Evolutionary conservation across 2,329 filamentous ascomycete species (phyloP), one percentile per base, ranked within the genome.

Genomic region (Pyrenophora teres): DNA sequence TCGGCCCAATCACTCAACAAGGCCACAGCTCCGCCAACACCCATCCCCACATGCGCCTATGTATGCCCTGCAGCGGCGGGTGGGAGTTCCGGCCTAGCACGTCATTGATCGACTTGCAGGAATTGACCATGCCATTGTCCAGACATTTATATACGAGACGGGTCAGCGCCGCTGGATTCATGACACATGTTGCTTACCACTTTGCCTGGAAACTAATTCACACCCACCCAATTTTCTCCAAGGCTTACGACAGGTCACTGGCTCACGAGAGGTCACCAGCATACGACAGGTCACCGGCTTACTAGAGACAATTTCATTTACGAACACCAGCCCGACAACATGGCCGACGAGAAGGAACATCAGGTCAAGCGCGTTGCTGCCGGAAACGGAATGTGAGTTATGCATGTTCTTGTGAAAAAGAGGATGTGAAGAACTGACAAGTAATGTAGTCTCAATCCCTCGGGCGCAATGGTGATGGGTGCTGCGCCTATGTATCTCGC

Each of bases 331-430:
- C 19, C 37, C 5, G 35, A 49, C 7, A 43, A 35, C 6, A 64
- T 64, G 61, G 44, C 57, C 27, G 61, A 64, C 44, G 59, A 61
- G 8, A 64, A 63, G 49, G 59, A 63, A 42, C 39, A 46, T 48
- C 55, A 63, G 36, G 57, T 49, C 6, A 57, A 57, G 40, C 48
- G 50, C 10, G 56, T 43, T 4, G 57, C 57, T n/a, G 48, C 50
- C 15, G 42, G 57, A 12, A 60, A 60, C 48, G 61, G 61, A 2
- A 48, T 64, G 61, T 64, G 41, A 4, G 59, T 57, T 49, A 16
- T 25, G 13, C 2, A 30, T n/a, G n/a, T 16, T 25, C 7, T 21
- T 25, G 5, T 21, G 5, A 13, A 18, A 7, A n/a, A 7, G 5
- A 21, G 5, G 19, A 19, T 31, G 19, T 15, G 21, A 6, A 7